Base-by-base conservation (phyloP, 2,329 filamentous ascomycete species). In the Ramichloridium luteum region DNA sequence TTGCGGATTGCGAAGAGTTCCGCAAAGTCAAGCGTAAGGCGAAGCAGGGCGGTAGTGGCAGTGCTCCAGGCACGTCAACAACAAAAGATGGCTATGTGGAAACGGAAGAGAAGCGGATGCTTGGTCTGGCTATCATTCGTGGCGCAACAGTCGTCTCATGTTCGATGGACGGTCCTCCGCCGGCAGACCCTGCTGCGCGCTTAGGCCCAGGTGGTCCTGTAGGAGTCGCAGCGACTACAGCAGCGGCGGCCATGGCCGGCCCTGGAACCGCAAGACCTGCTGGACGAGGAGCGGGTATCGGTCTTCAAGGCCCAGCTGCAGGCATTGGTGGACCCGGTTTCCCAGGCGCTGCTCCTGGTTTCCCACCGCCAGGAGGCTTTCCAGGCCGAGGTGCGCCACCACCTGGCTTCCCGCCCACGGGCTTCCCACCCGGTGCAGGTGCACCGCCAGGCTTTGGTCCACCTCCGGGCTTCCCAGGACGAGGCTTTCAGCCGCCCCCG, bases 1-100 rank as follows among this genome's bases (percentile, higher is more conserved):
- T 98, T 41, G 90, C 88, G 61, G 90, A 98, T 55, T 96, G 90
- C 47, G 90, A 98, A 72, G 88, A 96, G 60, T 94, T 93, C 61
- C 81, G 86, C 57, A 80, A 80, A 55, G 78, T 88, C 41, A 92
- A 90, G 67, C 74, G 81, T 60, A 88, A 80, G 67, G 74, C 78
- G 49, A 70, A 74, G 48, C 92, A 90, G 65, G 64, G 72, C 32
- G 74, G 70, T 30, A n/a, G n/a, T n/a, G 20, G 20, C 20, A 8
- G 8, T 8, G 74, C 79, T 26, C 73, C 77, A 34, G 70, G 74
- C 45, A 64, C 72, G 31, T n/a, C n/a, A n/a, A n/a, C n/a, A n/a
- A 58, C 70, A 30, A 65, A 70, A 41, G 38, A 37, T 28, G 37
- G 36, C 16, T 72, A 80, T 29, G 70, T 93, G 48, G 85, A 94